These are phyloP conservation scores for Paraconiothyrium sp. DNA, from an alignment of 2,329 filamentous ascomycete species.

Conservation along the genomic window DNA sequence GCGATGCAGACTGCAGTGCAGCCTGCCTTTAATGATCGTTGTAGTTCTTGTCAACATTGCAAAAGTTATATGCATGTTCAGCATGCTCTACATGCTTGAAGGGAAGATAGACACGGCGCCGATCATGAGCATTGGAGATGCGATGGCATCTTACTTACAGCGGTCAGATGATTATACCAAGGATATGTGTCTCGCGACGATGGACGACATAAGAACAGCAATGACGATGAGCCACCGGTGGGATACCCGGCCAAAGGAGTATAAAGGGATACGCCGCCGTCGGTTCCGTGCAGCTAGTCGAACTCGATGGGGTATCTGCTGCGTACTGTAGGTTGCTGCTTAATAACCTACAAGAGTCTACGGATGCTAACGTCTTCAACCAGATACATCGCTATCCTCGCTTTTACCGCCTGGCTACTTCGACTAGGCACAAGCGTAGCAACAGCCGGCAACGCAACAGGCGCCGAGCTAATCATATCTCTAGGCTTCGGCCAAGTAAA, in stretches of 20 bases:
- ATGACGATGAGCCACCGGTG: background rate
- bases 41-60: conserved; percentile 4
- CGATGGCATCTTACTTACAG: background rate
- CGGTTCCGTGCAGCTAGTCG: conserved; percentile 9
- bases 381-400: background rate
- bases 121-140: background rate
- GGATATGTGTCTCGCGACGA: background rate
- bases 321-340: background rate
- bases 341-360: background rate
- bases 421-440: background rate
- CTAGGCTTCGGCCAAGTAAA: conserved; percentile 6
- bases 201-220: conserved; percentile 2
- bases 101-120: background rate
- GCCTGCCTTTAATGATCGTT: background rate
- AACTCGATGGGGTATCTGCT: background rate
- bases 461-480: background rate
- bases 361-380: background rate
- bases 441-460: background rate
- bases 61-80: conserved; percentile 3
- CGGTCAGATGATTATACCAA: background rate
- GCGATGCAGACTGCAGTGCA: background rate
- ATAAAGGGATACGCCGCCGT: background rate
- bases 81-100: background rate
- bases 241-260: conserved; percentile 6
- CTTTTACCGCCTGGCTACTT: background rate